phyloP scores from a whole-genome alignment of 2,329 filamentous ascomycete species.

The Fusarium setosum region DNA sequence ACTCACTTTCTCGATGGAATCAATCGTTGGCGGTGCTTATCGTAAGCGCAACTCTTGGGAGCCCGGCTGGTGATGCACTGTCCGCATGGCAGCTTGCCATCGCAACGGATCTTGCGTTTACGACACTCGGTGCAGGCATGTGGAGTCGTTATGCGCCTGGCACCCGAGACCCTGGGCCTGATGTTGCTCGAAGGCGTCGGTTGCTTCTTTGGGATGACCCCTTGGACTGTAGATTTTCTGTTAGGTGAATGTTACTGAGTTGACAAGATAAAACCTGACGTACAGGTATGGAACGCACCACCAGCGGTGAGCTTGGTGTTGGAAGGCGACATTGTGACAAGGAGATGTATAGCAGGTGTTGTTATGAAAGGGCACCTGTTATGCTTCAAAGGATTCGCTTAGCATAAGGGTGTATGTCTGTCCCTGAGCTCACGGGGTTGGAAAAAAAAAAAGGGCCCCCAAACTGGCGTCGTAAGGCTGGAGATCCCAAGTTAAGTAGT shows the following conservation, averaged over 20 bases:
- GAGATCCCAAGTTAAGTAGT: conserved; percentile 33
- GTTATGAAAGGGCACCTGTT: background rate
- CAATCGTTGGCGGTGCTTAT: conserved; percentile 81
- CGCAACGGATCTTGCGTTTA: conserved; percentile 85
- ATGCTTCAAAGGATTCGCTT: background rate
- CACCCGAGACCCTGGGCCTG: conserved; percentile 53
- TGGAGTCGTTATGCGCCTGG: conserved; percentile 65
- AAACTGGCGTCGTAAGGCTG: conserved; percentile 27
- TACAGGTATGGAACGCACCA: conserved; percentile 51
- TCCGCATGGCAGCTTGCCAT: conserved; percentile 83
- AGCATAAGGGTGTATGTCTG: background rate
- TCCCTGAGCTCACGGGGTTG: conserved; percentile 13
- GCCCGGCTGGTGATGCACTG: conserved; percentile 86
- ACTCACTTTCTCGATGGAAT: conserved; percentile 82
- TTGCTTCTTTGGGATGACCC: conserved; percentile 62
- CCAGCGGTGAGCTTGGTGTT: conserved; percentile 56
- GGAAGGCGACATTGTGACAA: conserved; percentile 51
- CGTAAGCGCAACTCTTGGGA: conserved; percentile 82
- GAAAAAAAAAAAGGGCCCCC: conserved; percentile 23
- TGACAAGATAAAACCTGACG: conserved; percentile 7
- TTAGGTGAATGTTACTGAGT: conserved; percentile 10
- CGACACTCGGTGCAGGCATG: conserved; percentile 83
- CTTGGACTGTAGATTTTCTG: conserved; percentile 55
- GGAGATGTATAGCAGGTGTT: conserved; percentile 18
- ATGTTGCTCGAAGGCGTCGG: conserved; percentile 49